These are phyloP conservation scores for Diplodia scrobiculata DNA, from an alignment of 2,329 filamentous ascomycete species.

Conservation along the genomic window DNA sequence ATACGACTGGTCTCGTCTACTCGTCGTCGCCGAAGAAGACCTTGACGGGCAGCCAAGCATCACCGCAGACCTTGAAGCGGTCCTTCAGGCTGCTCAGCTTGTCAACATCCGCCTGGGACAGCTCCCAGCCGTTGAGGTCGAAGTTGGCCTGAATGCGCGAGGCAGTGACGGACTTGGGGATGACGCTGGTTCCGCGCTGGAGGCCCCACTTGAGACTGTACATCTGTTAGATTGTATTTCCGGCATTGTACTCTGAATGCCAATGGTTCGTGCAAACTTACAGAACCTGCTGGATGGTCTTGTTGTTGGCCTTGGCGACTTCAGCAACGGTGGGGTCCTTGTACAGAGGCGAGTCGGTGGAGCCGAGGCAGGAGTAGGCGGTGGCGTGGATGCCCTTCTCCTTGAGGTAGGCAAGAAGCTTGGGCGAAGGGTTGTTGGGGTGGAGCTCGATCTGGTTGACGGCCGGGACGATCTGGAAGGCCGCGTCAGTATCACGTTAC, in stretches of 20 bases:
- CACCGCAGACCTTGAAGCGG: constrained; percentile 72
- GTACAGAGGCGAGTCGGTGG: constrained; percentile 68
- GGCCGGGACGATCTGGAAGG: constrained; percentile 55
- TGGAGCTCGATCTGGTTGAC: constrained; percentile 84
- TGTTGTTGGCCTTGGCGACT: constrained; percentile 63
- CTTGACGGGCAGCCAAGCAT: constrained; percentile 72
- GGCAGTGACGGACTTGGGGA: constrained; percentile 79
- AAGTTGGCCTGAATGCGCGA: constrained; percentile 75
- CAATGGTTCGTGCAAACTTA: constrained; percentile 31
- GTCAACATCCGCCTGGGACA: constrained; percentile 72
- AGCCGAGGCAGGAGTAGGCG: constrained; percentile 73
- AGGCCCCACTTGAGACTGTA: constrained; percentile 71
- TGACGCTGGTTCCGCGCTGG: constrained; percentile 77
- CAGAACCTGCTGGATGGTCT: constrained; percentile 73
- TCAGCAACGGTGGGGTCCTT: constrained; percentile 65
- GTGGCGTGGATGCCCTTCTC: constrained; percentile 74
- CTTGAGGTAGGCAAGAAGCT: constrained; percentile 72
- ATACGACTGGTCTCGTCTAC: constrained; percentile 47
- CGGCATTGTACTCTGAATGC: not conserved
- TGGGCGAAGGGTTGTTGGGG: constrained; percentile 76
- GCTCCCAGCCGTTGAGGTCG: constrained; percentile 69
- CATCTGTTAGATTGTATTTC: not conserved
- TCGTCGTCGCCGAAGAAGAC: constrained; percentile 85
- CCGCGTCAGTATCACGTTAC: not conserved
- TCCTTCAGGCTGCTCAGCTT: constrained; percentile 68